phyloP scores from a whole-genome alignment of 1,284 basidiomycete species.

The Fomitopsis palustris region DNA sequence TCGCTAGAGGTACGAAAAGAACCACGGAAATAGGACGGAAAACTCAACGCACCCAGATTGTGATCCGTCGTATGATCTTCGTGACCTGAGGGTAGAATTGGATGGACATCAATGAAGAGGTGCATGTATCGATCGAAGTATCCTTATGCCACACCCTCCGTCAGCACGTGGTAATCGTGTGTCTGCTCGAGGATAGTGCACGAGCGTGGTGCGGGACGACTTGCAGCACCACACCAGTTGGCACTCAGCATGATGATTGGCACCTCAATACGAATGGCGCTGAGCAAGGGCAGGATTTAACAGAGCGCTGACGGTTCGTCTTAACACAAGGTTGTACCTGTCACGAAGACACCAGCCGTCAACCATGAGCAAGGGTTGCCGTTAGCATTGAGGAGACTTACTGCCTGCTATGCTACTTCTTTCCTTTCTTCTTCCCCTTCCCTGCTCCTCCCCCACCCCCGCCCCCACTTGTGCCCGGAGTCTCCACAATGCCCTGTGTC shows the following conservation, averaged over 20 bases:
- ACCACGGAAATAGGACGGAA: background rate
- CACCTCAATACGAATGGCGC: background rate
- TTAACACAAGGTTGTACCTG: background rate
- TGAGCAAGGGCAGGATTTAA: no score
- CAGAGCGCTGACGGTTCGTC: no score
- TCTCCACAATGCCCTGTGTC: constrained; percentile 55
- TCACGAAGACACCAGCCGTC: no score
- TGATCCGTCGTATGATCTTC: background rate
- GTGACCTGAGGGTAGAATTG: background rate
- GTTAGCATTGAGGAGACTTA: background rate
- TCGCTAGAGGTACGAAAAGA: no score
- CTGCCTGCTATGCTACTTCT: constrained; percentile 10
- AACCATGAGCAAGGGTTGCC: background rate
- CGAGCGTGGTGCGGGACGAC: no score
- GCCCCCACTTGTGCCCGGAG: constrained; percentile 29
- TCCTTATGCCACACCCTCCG: background rate
- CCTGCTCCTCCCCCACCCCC: constrained; percentile 30
- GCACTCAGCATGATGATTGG: background rate
- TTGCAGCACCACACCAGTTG: no score
- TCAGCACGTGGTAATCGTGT: background rate
- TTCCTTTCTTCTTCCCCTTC: constrained; percentile 47
- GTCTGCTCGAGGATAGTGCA: no score
- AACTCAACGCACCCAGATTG: background rate
- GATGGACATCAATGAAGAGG: background rate
- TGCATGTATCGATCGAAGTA: background rate